A percentile compares a stretch with the other conserved stretches of the same genome.
These are phyloP conservation scores for Paraurostyla sp. DNA, from an alignment of 73 alveolate genomes.

Conservation along the genomic window DNA sequence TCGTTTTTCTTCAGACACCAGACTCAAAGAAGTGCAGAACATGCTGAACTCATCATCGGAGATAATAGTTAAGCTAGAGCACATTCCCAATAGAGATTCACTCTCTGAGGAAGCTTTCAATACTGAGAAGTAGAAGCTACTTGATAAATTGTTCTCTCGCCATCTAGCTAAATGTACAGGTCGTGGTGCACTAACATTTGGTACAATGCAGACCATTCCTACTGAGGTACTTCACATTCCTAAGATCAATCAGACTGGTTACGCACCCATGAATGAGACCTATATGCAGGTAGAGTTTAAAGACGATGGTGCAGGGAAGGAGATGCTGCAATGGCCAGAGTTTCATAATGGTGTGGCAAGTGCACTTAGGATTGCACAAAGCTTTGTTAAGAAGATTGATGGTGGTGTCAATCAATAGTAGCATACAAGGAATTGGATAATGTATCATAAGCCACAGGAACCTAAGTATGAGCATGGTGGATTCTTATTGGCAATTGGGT, in stretches of 20 bases:
- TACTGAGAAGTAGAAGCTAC: constrained; percentile 83
- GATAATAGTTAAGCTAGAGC: constrained; percentile 67
- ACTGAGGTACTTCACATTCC: constrained; percentile 94
- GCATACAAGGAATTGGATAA: constrained; percentile 96
- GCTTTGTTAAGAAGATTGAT: constrained; percentile 71
- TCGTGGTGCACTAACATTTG: constrained; percentile 94
- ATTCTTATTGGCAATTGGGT: constrained; percentile 96
- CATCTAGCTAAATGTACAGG: constrained; percentile 96
- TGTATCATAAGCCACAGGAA: constrained; percentile 94
- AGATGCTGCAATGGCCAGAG: constrained; percentile 97
- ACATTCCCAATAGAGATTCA: constrained; percentile 60
- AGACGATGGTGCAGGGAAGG: constrained; percentile 85
- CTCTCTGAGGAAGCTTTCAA: constrained; percentile 82
- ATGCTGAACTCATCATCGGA: constrained; percentile 64
- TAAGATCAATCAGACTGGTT: constrained; percentile 89
- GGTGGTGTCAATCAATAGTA: constrained; percentile 70
- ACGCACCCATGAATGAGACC: constrained; percentile 88
- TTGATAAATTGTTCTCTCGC: constrained; percentile 87
- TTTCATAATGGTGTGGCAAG: constrained; percentile 98
- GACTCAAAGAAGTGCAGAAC: constrained; percentile 73
- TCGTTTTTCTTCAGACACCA: constrained; percentile 69
- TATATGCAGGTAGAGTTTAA: constrained; percentile 83
- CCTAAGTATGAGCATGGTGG: constrained; percentile 98
- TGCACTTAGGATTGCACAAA: constrained; percentile 90
- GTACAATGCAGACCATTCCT: constrained; percentile 93